A percentile compares a stretch with the other conserved stretches of the same genome.
phyloP scores from a whole-genome alignment of 805 yeast genomes.

The Cyberlindnera xylosilytica region DNA sequence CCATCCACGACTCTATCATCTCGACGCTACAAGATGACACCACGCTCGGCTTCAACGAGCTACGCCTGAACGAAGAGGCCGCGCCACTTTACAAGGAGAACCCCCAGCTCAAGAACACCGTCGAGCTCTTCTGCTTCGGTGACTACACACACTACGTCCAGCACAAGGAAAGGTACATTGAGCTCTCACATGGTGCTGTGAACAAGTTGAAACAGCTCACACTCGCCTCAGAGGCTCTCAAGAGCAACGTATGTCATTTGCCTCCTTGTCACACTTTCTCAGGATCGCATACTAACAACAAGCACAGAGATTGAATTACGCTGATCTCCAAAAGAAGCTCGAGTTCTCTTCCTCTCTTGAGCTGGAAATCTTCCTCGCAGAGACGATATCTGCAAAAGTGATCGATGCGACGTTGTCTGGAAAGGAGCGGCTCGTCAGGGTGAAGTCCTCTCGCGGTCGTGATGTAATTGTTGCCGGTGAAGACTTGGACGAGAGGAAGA shows the following conservation, averaged over 20 bases:
- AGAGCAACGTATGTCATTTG: slow-evolving; percentile 12
- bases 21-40: slow-evolving; percentile 16
- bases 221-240: slow-evolving; percentile 19
- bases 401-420: slow-evolving; percentile 22
- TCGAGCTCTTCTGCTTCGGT: slow-evolving; percentile 28
- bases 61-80: slow-evolving; percentile 12
- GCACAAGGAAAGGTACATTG: slow-evolving; percentile 11
- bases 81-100: slow-evolving; percentile 5
- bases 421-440: slow-evolving; percentile 18
- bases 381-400: slow-evolving; percentile 16
- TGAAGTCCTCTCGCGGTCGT: slow-evolving; percentile 22
- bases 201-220: slow-evolving; percentile 23
- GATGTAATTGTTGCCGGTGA: slow-evolving; percentile 22
- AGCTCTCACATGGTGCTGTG: slow-evolving; percentile 13
- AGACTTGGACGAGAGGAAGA: slow-evolving; percentile 1
- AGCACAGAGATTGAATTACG: slow-evolving; percentile 15
- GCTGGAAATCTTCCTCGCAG: slow-evolving; percentile 23
- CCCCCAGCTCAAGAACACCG: slow-evolving; percentile 16
- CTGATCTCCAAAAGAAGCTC: slow-evolving; percentile 11
- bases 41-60: slow-evolving; percentile 26
- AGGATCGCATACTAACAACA: slow-evolving; percentile 2
- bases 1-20: neutral
- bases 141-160: slow-evolving; percentile 16
- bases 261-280: too few species aligned
- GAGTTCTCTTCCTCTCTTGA: slow-evolving; percentile 9